Percentiles rank a stretch among this genome's conserved stretches.
phyloP scores from a whole-genome alignment of 441 rosid genomes.

The Flueggea neowawraea region DNA sequence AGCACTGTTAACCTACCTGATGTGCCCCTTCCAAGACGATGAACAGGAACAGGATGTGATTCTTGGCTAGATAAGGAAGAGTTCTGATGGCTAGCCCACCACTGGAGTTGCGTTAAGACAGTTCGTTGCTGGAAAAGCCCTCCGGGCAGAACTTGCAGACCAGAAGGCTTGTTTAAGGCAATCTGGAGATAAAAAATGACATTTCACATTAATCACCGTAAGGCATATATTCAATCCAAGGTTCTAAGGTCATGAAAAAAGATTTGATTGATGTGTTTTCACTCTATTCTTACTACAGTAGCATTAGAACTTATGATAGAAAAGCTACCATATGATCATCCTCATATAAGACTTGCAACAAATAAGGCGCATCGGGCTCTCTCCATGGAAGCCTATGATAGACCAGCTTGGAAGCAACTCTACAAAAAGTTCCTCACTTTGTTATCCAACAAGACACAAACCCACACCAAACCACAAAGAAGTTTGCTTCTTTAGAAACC shows the following conservation, averaged over 20 bases:
- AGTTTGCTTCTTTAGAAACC: not conserved
- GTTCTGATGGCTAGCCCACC: slow-evolving; percentile 42
- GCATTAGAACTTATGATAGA: too few relatives aligned
- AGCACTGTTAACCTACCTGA: slow-evolving; percentile 42
- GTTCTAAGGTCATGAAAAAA: too few relatives aligned
- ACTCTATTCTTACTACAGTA: too few relatives aligned
- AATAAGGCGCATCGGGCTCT: slow-evolving; percentile 72
- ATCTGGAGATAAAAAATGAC: slow-evolving; percentile 37
- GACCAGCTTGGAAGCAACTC: slow-evolving; percentile 57
- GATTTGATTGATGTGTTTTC: too few relatives aligned
- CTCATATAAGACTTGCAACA: slow-evolving; percentile 55
- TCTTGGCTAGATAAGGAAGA: slow-evolving; percentile 24
- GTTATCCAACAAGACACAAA: not conserved
- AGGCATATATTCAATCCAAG: too few relatives aligned
- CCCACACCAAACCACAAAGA: not conserved
- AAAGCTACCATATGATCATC: slow-evolving; percentile 63
- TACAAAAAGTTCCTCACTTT: slow-evolving; percentile 5
- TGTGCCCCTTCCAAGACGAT: slow-evolving; percentile 88
- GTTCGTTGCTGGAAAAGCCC: slow-evolving; percentile 94
- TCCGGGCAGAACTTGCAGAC: slow-evolving; percentile 92
- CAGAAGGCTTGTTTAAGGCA: slow-evolving; percentile 89
- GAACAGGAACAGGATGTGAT: slow-evolving; percentile 80
- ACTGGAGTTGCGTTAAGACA: slow-evolving; percentile 72
- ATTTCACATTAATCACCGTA: not conserved
- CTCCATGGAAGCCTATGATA: slow-evolving; percentile 94